Evolutionary conservation across 306 rosid species (phyloP), one percentile per base, ranked within the genome.

Genomic region (Quercus berberidifolia): DNA sequence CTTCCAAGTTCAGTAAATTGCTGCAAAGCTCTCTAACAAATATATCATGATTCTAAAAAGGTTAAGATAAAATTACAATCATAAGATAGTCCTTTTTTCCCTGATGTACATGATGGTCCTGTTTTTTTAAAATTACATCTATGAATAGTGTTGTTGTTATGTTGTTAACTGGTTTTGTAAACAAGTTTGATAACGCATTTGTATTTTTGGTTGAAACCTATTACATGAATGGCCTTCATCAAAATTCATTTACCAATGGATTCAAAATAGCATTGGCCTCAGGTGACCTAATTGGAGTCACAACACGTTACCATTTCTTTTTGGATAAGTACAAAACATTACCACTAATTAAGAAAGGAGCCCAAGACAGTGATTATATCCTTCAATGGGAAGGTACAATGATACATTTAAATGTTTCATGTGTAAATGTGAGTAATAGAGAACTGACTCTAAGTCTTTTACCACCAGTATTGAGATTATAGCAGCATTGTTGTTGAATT

Each of bases 1-100:
- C 21, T 52, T 74, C 70, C 74, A 72, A 73, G 69, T 75, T 69
- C 58, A 46, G n/a, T 38, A 35, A 49, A 26, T 43, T 35, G 74
- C 51, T 71, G 30, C 64, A 59, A 64, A 69, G 52, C 10, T 7
- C 26, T 52, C n/a, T 18, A 25, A 23, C 10, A n/a, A 54, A 52
- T 26, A 55, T 23, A 55, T 26, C 74, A 62, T 31, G 67, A 43
- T 73, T 33, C 21, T 73, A 51, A 10, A 60, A n/a, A 72, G 65
- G 10, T 72, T 33, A 35, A n/a, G 21, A 56, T 31, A 51, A 60
- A 51, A 59, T 15, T 41, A 26, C n/a, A 26, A 23, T 55, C 65
- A 19, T 73, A 82, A 30, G 17, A 5, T 33, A 35, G 13, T 46
- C 70, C 56, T 23, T 9, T 70, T 75, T 43, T 13, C 54, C 54